phyloP scores from a whole-genome alignment of 805 yeast genomes.

The Candida vartiovaarae region DNA sequence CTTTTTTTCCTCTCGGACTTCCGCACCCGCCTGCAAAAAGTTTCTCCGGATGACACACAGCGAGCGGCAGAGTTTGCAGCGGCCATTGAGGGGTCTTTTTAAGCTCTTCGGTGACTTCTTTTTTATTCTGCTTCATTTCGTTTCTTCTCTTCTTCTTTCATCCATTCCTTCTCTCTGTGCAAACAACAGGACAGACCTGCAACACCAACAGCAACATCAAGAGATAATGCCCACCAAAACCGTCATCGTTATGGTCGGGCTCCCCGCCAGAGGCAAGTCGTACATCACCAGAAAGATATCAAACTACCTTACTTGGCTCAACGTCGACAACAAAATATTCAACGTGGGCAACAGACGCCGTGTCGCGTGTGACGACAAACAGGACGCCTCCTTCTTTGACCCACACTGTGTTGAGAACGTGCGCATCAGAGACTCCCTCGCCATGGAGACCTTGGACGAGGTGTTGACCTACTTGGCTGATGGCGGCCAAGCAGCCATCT shows the following conservation, averaged over 20 bases:
- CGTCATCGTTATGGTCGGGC: slow-evolving; percentile 65
- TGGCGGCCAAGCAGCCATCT: slow-evolving; percentile 39
- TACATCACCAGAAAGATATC: slow-evolving; percentile 60
- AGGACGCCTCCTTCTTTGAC: slow-evolving; percentile 31
- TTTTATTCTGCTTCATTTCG: no score
- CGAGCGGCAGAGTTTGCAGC: no score
- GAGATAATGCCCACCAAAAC: slow-evolving; percentile 27
- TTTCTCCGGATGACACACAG: no score
- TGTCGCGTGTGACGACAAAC: slow-evolving; percentile 8
- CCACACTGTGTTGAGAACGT: slow-evolving; percentile 30
- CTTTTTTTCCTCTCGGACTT: no score
- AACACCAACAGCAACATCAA: no score
- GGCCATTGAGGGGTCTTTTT: no score
- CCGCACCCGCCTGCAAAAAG: no score
- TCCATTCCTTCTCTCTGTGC: no score
- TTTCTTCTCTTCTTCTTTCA: no score
- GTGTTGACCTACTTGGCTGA: slow-evolving; percentile 26
- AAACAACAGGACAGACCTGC: no score
- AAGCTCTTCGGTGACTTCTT: no score
- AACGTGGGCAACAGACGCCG: slow-evolving; percentile 67
- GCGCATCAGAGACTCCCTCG: slow-evolving; percentile 36
- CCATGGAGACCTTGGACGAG: slow-evolving; percentile 37
- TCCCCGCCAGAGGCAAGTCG: slow-evolving; percentile 69
- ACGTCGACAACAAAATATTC: slow-evolving; percentile 56
- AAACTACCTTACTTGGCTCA: slow-evolving; percentile 57